Evolutionary conservation across 345 rosid species (phyloP), one percentile per base, ranked within the genome.

Genomic region (Arabis alpina): DNA sequence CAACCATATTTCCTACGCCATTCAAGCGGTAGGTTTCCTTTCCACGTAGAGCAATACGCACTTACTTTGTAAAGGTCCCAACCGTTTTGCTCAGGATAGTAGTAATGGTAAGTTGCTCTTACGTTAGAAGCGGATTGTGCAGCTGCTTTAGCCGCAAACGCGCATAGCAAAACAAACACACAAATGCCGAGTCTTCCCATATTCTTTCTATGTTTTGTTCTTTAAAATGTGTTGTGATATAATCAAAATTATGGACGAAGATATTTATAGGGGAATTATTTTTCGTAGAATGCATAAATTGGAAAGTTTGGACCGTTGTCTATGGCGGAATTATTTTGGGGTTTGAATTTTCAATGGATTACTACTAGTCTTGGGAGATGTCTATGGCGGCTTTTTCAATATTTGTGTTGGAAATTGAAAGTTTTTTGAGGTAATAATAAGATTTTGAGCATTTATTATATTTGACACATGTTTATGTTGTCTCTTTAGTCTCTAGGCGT

Each of bases 1-100:
- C 90, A 88, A 3, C 73, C 83, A 0, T 82, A 80, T 52, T 75
- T 78, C 34, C 34, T 54, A 68, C 86, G 82, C 93, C 90, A 84
- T 2, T 72, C 76, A 10, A 71, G 64, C 8, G 88, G 84, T 79
- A 73, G 77, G 63, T 39, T 44, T 3, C 81, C 87, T 34, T 88
- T 85, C 84, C 87, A 88, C 0, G 85, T 84, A 0, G 90, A 45
- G 66, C 88, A 85, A 40, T 75, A 84, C 1, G 74, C 87, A 28
- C 86, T 83, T 10, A 72, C 86, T 6, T 55, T 68, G 47, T 15
- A 64, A 54, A 82, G 72, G 57, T 82, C 75, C 93, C 93, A 85
- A 4, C 79, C 77, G 49, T 67, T 74, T 51, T 77, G 75, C 3
- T 74, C 51, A 10, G 92, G 85, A 37, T 80, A 65, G 66, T 83